Evolutionary conservation across 805 yeast species (phyloP).

Genomic region (Tanozyma kutaoensis): DNA sequence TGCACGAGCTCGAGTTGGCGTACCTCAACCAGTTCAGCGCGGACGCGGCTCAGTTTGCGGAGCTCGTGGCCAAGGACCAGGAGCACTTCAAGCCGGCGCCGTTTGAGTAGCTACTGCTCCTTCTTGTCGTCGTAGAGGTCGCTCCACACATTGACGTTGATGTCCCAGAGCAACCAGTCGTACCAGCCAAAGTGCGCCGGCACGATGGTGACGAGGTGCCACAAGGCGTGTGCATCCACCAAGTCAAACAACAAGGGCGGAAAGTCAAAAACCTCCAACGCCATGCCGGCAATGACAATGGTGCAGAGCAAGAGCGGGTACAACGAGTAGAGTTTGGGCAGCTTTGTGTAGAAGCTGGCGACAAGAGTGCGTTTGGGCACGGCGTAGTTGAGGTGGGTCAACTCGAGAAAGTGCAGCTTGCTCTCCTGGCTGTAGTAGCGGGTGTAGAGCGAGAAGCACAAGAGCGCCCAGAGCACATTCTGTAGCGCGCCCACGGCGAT

Average conservation of each 20-base stretch:
- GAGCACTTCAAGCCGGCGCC: conserved; percentile 66
- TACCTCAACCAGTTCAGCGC: conserved; percentile 68
- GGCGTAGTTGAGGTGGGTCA: neutral
- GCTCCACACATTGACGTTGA: conserved; percentile 18
- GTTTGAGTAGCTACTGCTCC: no score
- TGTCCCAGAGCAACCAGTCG: conserved; percentile 33
- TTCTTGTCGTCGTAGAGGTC: no score
- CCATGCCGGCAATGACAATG: conserved; percentile 59
- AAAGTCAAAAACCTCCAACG: conserved; percentile 86
- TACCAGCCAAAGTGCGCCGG: conserved; percentile 32
- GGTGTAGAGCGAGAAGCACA: conserved; percentile 19
- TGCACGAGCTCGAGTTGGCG: conserved; percentile 86
- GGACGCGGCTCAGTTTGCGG: conserved; percentile 36
- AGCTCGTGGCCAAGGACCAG: conserved; percentile 33
- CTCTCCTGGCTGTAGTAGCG: conserved; percentile 16
- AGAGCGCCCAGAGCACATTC: conserved; percentile 27
- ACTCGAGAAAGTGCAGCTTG: no score
- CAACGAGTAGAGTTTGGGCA: conserved; percentile 24
- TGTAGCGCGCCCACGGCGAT: conserved; percentile 68
- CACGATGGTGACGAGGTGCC: conserved; percentile 12
- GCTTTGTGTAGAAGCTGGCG: conserved; percentile 9
- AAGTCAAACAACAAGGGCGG: conserved; percentile 13
- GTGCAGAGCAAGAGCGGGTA: conserved; percentile 23
- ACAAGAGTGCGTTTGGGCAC: no score
- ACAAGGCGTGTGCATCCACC: conserved; percentile 9